phyloP scores from a whole-genome alignment of 1,139 yeast species.

The Suhomyces chickasaworum region DNA sequence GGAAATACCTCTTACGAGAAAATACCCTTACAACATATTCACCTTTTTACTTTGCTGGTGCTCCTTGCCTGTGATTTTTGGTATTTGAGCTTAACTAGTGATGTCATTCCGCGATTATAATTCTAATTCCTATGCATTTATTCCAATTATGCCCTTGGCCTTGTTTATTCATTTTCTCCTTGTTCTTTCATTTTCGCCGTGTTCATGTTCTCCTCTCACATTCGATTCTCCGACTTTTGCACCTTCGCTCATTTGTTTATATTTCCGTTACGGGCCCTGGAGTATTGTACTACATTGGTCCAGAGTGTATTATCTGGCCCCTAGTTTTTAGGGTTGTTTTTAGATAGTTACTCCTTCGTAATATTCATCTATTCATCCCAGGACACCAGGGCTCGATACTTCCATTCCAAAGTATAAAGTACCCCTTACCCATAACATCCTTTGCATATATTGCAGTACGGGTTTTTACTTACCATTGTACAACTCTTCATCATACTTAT shows the following conservation, averaged over 20 bases:
- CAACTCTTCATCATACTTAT: slow-evolving; percentile 33
- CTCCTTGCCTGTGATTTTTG: background rate
- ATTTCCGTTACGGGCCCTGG: slow-evolving; percentile 1
- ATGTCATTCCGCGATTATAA: background rate
- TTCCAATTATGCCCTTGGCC: background rate
- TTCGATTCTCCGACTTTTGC: background rate
- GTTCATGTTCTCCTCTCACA: background rate
- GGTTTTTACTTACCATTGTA: background rate
- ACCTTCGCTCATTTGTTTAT: background rate
- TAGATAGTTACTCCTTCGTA: background rate
- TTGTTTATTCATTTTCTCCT: no score
- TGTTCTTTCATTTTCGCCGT: no score
- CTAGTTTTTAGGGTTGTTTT: background rate
- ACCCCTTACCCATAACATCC: background rate
- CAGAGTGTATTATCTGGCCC: background rate
- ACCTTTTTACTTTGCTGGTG: no score
- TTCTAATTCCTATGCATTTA: background rate
- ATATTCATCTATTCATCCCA: background rate
- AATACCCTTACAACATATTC: background rate
- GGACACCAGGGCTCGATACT: background rate
- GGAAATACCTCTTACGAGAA: background rate
- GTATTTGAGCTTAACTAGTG: no score
- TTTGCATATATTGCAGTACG: background rate
- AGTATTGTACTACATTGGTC: background rate
- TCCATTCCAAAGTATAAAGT: background rate